Evolutionary conservation across 352 stramenopile species (phyloP).

Genomic region (Pythium volutum): DNA sequence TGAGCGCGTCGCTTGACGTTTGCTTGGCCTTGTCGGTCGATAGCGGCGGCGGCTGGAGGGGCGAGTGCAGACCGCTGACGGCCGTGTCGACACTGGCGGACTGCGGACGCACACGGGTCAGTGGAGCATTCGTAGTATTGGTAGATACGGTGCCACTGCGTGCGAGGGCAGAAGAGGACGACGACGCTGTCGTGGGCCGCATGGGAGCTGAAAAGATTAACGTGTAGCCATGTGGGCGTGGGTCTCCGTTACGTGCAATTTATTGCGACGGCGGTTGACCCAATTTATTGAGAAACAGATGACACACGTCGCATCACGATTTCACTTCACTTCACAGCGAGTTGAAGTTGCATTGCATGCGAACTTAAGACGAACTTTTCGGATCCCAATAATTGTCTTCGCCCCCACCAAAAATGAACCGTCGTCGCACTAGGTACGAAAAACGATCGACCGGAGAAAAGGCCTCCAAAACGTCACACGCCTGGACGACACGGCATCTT

Average conservation of each 20-base stretch:
- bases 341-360: constrained; percentile 20
- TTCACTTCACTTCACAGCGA: background rate
- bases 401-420: too few species aligned
- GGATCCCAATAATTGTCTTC: background rate
- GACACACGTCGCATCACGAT: constrained; percentile 21
- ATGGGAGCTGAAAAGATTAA: background rate
- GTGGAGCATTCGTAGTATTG: background rate
- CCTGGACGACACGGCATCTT: background rate
- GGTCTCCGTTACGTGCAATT: background rate
- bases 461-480: constrained; percentile 12
- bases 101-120: constrained; percentile 18
- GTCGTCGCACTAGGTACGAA: background rate
- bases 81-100: constrained; percentile 12
- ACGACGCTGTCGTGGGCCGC: constrained; percentile 10
- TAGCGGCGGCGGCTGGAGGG: background rate
- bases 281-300: constrained; percentile 3
- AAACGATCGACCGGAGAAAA: background rate
- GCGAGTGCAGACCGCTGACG: background rate
- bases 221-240: constrained; percentile 4
- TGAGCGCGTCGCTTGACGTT: constrained; percentile 70
- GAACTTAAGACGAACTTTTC: constrained; percentile 14
- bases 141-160: background rate
- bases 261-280: background rate
- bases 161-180: constrained; percentile 4
- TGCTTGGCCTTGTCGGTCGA: constrained; percentile 41